These are phyloP conservation scores for Flaveria floridana DNA, from an alignment of 140 eudicot genomes.

Conservation along the genomic window DNA sequence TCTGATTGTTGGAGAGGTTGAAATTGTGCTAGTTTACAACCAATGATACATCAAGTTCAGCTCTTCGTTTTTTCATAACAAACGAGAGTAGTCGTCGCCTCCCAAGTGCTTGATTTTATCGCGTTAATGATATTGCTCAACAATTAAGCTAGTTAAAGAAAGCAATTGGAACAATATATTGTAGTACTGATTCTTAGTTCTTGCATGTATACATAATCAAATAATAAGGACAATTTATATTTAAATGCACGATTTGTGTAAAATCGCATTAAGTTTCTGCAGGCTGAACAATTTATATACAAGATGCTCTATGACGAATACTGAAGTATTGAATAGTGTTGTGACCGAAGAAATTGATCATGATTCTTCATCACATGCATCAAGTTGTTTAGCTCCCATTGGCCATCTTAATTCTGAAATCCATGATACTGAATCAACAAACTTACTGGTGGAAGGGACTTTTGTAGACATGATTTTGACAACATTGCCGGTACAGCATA, in stretches of 20 bases:
- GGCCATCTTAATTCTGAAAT: constrained; percentile 36
- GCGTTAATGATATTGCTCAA: background rate
- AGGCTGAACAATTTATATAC: constrained; percentile 53
- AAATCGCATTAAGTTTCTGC: constrained; percentile 28
- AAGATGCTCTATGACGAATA: constrained; percentile 60
- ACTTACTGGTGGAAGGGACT: constrained; percentile 58
- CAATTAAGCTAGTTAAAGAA: background rate
- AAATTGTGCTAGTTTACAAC: background rate
- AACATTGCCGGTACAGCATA: constrained; percentile 64
- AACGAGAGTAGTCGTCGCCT: background rate
- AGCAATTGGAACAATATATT: background rate
- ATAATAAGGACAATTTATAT: background rate
- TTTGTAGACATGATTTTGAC: constrained; percentile 83
- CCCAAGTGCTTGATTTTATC: background rate
- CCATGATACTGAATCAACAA: constrained; percentile 56
- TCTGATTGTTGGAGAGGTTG: background rate
- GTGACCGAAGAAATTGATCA: constrained; percentile 58
- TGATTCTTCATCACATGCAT: constrained; percentile 26
- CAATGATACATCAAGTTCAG: background rate
- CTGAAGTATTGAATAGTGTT: constrained; percentile 46
- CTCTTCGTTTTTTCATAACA: background rate
- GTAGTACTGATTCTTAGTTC: constrained; percentile 7
- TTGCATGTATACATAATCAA: background rate
- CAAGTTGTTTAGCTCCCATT: constrained; percentile 14
- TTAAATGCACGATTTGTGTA: background rate